Conservation (phyloP, 441 rosid species). For the Omphalea diandra region DNA sequence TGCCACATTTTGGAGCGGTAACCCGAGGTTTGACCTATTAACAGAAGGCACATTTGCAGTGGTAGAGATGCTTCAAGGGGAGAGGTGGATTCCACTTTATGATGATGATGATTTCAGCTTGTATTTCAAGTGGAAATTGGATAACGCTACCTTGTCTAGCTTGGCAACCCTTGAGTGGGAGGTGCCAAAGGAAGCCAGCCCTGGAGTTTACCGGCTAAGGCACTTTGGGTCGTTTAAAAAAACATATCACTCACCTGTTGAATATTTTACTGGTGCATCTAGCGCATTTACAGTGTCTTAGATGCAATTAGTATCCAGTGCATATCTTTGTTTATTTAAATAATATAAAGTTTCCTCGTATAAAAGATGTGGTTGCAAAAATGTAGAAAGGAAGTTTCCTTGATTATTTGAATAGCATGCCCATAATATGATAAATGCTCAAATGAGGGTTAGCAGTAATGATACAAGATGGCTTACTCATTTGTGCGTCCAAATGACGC, state of each 20-base stretch:
- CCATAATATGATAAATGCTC: background rate
- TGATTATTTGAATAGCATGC: background rate
- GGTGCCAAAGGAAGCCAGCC: constrained; percentile 34
- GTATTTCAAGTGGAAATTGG: constrained; percentile 46
- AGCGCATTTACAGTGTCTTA: constrained; percentile 46
- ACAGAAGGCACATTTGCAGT: constrained; percentile 61
- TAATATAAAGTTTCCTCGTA: constrained; percentile 10
- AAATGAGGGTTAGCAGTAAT: background rate
- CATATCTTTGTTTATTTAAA: constrained; percentile 7
- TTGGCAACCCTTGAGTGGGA: constrained; percentile 53
- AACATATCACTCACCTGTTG: constrained; percentile 28
- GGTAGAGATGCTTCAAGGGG: constrained; percentile 48
- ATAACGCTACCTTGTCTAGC: constrained; percentile 29
- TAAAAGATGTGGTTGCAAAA: background rate
- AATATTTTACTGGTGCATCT: constrained; percentile 53
- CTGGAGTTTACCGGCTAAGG: constrained; percentile 47
- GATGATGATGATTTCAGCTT: constrained; percentile 64
- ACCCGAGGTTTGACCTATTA: constrained; percentile 55
- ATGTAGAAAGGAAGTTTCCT: background rate
- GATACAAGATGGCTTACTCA: constrained; percentile 15
- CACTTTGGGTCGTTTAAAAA: constrained; percentile 53
- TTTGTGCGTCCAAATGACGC: constrained; percentile 67
- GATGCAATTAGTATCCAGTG: background rate
- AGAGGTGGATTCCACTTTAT: constrained; percentile 43
- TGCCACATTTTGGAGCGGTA: constrained; percentile 54